phyloP scores from a whole-genome alignment of 1,284 basidiomycete species.

The Xerocomus amazonicus region DNA sequence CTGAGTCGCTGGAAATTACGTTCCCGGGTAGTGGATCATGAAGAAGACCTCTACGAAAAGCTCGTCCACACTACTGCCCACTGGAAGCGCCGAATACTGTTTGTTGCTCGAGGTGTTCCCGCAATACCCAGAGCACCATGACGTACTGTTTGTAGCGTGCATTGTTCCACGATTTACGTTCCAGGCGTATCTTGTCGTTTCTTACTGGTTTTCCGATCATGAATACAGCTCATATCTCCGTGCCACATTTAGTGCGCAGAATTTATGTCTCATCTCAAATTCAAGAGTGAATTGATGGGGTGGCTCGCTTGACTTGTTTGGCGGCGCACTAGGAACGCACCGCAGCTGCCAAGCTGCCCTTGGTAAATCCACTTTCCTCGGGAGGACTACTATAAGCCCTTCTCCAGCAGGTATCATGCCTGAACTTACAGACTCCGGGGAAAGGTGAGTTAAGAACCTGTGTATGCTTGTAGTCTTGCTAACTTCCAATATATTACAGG shows the following conservation, averaged over 20 bases:
- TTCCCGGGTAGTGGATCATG: conserved; percentile 7
- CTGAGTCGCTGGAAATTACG: conserved; percentile 9
- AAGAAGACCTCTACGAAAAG: conserved; percentile 3
- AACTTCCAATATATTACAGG: background rate
- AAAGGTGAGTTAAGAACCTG: background rate
- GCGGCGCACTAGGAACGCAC: background rate
- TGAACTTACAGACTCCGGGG: background rate
- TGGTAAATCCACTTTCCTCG: background rate
- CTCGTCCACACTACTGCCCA: background rate
- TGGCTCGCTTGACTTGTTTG: too few relatives aligned
- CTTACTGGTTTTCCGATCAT: too few relatives aligned
- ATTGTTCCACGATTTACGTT: too few relatives aligned
- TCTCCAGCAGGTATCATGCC: background rate
- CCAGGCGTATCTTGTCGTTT: too few relatives aligned
- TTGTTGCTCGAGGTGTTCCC: conserved; percentile 5
- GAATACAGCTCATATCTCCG: too few relatives aligned
- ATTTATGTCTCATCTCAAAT: too few relatives aligned
- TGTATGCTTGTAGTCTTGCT: background rate
- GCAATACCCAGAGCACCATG: conserved; percentile 3
- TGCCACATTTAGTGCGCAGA: too few relatives aligned
- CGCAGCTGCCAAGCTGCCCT: background rate
- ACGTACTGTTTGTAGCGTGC: too few relatives aligned
- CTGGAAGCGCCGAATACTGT: conserved; percentile 14
- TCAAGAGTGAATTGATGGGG: too few relatives aligned
- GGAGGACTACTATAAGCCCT: too few relatives aligned